phyloP scores from a whole-genome alignment of 2,329 filamentous ascomycete genomes.

The Trichoderma breve region DNA sequence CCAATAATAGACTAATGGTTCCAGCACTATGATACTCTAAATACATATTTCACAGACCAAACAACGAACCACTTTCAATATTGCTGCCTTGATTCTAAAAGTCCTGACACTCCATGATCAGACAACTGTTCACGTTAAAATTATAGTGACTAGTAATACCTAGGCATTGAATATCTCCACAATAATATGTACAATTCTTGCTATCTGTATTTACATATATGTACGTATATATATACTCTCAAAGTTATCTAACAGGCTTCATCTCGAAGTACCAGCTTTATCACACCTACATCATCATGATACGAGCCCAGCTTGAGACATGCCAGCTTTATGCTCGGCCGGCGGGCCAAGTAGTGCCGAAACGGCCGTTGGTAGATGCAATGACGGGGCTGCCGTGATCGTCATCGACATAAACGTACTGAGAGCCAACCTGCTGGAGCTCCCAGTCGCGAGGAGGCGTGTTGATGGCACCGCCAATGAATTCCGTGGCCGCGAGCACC shows the following conservation, averaged over 20 bases:
- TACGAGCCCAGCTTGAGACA: too few species aligned
- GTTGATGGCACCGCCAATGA: constrained; percentile 24
- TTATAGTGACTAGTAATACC: too few species aligned
- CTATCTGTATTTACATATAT: background rate
- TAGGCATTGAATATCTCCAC: background rate
- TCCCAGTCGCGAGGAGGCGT: constrained; percentile 26
- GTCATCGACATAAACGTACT: constrained; percentile 29
- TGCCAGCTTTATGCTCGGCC: background rate
- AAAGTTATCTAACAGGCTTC: background rate
- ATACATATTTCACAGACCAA: background rate
- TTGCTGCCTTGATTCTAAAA: background rate
- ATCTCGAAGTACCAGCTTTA: background rate
- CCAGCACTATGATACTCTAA: background rate
- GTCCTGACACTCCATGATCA: background rate
- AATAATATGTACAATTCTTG: background rate
- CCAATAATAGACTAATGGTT: background rate
- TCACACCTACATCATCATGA: too few species aligned
- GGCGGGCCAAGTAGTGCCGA: background rate
- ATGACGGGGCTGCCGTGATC: constrained; percentile 30
- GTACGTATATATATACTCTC: background rate
- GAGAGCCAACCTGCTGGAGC: constrained; percentile 25
- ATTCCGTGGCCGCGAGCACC: constrained; percentile 29
- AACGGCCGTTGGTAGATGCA: constrained; percentile 21
- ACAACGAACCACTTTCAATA: background rate
- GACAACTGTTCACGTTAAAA: background rate